Evolutionary conservation across 139 green algal genomes (phyloP), one percentile per base, ranked within the genome.

Genomic region (Ettlia oleoabundans): DNA sequence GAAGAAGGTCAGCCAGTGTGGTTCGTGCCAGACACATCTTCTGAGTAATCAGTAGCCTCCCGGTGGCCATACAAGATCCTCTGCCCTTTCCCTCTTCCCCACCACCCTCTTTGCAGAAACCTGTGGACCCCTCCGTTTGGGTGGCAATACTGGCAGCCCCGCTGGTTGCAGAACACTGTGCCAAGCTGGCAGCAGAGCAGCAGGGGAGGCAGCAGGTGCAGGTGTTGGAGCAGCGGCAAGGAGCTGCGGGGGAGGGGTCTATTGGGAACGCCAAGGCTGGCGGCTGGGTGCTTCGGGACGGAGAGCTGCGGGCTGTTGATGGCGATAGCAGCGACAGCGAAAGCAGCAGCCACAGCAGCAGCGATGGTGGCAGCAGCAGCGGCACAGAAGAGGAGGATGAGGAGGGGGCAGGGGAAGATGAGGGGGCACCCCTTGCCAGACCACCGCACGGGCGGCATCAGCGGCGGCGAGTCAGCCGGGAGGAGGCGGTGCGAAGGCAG

Each of bases 131-230:
- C 3, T 35, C 43, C 26, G 61, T 85, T 19, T 89, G 85, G 85
- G 35, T 75, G 22, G 80, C 85, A 0, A 63, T 83, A 33, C 53
- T 89, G 40, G 81, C 74, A 0, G 82, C 82, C 9, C 85, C 85
- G 5, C 68, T 89, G 35, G 75, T 89, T 40, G 72, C 41, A 1
- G 51, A 82, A 0, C 43, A 32, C 30, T 78, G 67, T 38, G 43
- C 35, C 7, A 1, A 21, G 13, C 4, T 53, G 37, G 9, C 22
- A 24, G 22, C 13, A 38, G 30, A 52, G 72, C 6, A 52, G 51
- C 72, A 47, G 33, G 3, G 21, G 35, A 22, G 19, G 72, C 21
- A 66, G 41, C 40, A 42, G 68, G 10, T 32, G 43, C 42, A 22
- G 42, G 41, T 35, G 28, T 38, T 4, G n/a, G 28, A 15, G 32